Conservation (phyloP, 805 yeast genomes). For the Priceomyces medius region DNA sequence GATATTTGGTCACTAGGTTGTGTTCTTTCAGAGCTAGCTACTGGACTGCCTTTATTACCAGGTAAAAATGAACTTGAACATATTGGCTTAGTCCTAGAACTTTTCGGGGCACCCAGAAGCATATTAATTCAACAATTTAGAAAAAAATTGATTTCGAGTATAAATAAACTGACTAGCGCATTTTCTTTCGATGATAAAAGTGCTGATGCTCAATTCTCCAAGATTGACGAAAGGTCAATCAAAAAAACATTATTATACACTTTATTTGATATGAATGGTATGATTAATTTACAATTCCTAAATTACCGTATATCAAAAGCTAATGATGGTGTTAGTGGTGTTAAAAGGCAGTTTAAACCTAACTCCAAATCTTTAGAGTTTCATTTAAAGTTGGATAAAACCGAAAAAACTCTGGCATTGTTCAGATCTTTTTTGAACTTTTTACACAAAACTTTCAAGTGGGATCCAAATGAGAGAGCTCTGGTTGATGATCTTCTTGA, state of each 20-base stretch:
- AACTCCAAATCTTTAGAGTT: constrained; percentile 32
- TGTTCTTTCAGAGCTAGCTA: constrained; percentile 36
- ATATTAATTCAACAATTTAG: constrained; percentile 39
- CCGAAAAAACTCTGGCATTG: constrained; percentile 11
- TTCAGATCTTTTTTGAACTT: constrained; percentile 23
- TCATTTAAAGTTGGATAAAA: constrained; percentile 19
- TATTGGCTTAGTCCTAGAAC: constrained; percentile 40
- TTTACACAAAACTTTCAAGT: constrained; percentile 29
- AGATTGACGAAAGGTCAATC: constrained; percentile 30
- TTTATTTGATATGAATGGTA: constrained; percentile 39
- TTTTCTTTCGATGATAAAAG: constrained; percentile 8
- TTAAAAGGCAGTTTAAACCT: constrained; percentile 24
- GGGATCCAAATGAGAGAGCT: constrained; percentile 37
- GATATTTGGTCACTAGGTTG: constrained; percentile 54
- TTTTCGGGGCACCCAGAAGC: constrained; percentile 49
- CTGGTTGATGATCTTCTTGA: constrained; percentile 24
- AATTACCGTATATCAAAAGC: constrained; percentile 23
- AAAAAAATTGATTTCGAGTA: constrained; percentile 27
- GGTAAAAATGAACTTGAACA: constrained; percentile 51
- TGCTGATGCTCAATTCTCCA: constrained; percentile 3
- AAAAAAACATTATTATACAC: constrained; percentile 36
- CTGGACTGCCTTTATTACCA: constrained; percentile 44
- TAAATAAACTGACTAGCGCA: constrained; percentile 11
- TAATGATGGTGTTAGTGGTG: constrained; percentile 10
- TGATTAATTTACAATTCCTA: constrained; percentile 32